phyloP scores from a whole-genome alignment of 352 stramenopile species.

The Blastocystis sp. region DNA sequence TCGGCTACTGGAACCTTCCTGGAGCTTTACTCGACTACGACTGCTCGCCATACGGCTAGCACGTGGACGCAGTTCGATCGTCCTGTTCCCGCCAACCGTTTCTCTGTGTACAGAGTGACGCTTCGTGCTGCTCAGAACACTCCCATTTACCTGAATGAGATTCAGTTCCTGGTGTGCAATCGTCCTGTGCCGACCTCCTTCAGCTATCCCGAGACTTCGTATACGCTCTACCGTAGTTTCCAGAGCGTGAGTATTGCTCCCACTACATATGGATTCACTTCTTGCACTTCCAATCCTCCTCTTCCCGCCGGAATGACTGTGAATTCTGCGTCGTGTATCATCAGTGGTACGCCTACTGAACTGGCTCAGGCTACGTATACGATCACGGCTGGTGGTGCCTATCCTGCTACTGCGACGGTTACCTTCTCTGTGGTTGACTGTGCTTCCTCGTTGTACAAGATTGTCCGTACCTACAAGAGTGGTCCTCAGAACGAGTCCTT shows the following conservation, averaged over 20 bases:
- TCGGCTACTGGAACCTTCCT: neutral
- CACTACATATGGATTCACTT: neutral
- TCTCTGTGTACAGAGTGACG: neutral
- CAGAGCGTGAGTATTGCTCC: neutral
- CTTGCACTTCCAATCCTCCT: neutral
- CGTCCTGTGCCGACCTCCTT: neutral
- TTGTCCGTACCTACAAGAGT: neutral
- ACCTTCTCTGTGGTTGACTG: constrained; percentile 2
- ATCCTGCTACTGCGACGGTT: neutral
- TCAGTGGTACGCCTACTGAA: neutral
- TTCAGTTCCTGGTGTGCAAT: neutral
- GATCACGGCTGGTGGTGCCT: neutral
- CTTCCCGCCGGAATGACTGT: neutral
- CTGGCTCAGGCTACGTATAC: neutral
- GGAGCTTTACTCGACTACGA: neutral
- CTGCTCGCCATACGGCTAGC: neutral
- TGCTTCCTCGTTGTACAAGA: too few species aligned
- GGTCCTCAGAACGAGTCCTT: neutral
- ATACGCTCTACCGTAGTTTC: neutral
- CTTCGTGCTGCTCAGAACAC: neutral
- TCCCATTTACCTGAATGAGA: neutral
- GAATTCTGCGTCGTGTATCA: neutral
- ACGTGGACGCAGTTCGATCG: neutral
- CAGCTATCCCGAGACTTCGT: neutral
- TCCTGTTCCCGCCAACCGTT: neutral